phyloP scores from a whole-genome alignment of 495 filamentous ascomycete species.

The Rusavskia elegans region DNA sequence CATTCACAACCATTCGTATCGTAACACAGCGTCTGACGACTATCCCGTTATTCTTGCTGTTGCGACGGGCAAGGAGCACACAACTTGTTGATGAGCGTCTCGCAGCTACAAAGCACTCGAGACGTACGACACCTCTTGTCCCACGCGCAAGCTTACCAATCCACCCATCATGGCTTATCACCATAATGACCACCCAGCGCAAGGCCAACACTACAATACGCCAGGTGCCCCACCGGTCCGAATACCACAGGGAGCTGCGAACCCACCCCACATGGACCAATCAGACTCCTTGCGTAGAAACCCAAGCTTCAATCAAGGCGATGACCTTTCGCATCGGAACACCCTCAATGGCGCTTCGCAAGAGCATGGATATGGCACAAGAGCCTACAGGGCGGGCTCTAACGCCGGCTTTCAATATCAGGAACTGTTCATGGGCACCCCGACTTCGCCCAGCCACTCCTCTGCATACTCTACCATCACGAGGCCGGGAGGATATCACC shows the following conservation, averaged over 20 bases:
- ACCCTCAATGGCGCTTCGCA: slow-evolving; percentile 19
- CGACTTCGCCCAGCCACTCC: slow-evolving; percentile 9
- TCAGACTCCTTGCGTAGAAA: slow-evolving; percentile 34
- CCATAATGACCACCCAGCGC: slow-evolving; percentile 2
- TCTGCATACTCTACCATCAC: slow-evolving; percentile 17
- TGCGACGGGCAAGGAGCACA: no score
- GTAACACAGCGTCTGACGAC: no score
- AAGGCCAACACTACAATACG: slow-evolving; percentile 5
- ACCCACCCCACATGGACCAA: slow-evolving; percentile 16
- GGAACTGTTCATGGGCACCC: slow-evolving; percentile 13
- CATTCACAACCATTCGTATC: no score
- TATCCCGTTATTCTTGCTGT: no score
- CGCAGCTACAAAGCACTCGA: no score
- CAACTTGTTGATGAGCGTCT: no score
- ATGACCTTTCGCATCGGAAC: slow-evolving; percentile 44
- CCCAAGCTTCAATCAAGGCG: slow-evolving; percentile 65
- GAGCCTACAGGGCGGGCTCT: slow-evolving; percentile 3
- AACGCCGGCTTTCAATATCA: slow-evolving; percentile 9
- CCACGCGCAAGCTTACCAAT: no score
- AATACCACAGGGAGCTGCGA: slow-evolving; percentile 1
- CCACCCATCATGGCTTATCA: slow-evolving; percentile 11
- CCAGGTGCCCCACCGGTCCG: slow-evolving; percentile 4
- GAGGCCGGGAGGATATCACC: slow-evolving; percentile 24
- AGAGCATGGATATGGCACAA: slow-evolving; percentile 15
- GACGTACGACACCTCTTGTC: no score